Base-by-base conservation (phyloP, 106 monocot genomes). In the Xerophyta viscosa region DNA sequence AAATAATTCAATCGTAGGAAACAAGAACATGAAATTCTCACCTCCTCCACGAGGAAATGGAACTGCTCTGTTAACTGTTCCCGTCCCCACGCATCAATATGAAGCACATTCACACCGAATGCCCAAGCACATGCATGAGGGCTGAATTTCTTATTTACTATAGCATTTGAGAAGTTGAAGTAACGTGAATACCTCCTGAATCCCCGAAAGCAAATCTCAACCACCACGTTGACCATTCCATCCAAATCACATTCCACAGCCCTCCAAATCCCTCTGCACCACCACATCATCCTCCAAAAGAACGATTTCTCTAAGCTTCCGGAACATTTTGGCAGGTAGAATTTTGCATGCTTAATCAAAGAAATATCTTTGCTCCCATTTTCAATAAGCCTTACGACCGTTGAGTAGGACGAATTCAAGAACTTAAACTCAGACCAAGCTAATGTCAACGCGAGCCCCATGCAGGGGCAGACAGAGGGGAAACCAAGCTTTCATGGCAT, bases 401-500 rank as follows among this genome's bases (percentile, higher is more conserved):
- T 80, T 17, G 77, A 73, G 66, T 65, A 66, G 7, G 72, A 54
- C 0, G 63, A 33, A 29, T 88, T 87, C 65, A 88, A 24, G 63
- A 94, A 88, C 15, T 37, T 20, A 37, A 88, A 94, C 12, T 81
- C 84, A 1, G 66, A 51, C 51, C 4, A 88, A 78, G 0, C 61
- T 42, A 59, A 94, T 74, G 45, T 81, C 78, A 3, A 94, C 72
- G 14, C 46, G 66, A 2, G 78, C 88, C 30, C 84, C 78, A 10
- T 53, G 41, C 0, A 78, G 31, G 1, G 72, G 84, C 20, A 80
- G 84, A 21, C 84, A 54, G 39, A 71, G 71, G 23, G 48, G 43
- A 50, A 94, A 94, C 94, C 94, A 94, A n/a, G 78, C 94, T 61
- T 72, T 74, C 77, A 94, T 78, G 4, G 88, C 88, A 0, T 71